Evolutionary conservation across 2,329 filamentous ascomycete species (phyloP).

Genomic region (Exophiala oligosperma): DNA sequence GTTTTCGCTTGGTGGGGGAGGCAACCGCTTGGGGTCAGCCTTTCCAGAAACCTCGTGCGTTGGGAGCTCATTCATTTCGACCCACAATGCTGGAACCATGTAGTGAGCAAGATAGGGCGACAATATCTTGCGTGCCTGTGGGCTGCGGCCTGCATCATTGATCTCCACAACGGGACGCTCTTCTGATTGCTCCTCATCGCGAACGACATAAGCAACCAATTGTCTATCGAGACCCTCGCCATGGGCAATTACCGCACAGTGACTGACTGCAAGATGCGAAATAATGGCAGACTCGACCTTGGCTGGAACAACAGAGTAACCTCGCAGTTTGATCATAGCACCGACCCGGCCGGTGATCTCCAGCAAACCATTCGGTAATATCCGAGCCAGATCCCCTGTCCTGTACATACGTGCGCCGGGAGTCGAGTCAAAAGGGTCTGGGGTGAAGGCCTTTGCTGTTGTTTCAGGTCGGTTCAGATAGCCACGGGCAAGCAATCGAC

Average conservation of each 20-base stretch:
- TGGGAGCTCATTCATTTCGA: slow-evolving; percentile 68
- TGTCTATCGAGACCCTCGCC: slow-evolving; percentile 75
- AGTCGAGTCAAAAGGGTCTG: slow-evolving; percentile 62
- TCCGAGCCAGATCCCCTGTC: slow-evolving; percentile 69
- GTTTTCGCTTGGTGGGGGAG: slow-evolving; percentile 60
- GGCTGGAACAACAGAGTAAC: slow-evolving; percentile 74
- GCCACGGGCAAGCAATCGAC: slow-evolving; percentile 69
- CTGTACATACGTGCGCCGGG: slow-evolving; percentile 69
- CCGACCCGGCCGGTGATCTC: slow-evolving; percentile 76
- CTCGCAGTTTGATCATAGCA: slow-evolving; percentile 78
- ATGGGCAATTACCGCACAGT: slow-evolving; percentile 71
- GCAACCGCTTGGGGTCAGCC: slow-evolving; percentile 70
- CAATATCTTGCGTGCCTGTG: slow-evolving; percentile 65
- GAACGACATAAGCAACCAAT: slow-evolving; percentile 74
- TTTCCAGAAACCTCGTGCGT: slow-evolving; percentile 80
- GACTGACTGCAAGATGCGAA: slow-evolving; percentile 67
- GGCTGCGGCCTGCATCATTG: slow-evolving; percentile 70
- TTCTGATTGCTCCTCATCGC: slow-evolving; percentile 59
- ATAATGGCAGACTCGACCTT: slow-evolving; percentile 74
- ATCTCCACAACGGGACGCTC: slow-evolving; percentile 65
- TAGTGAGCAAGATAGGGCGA: slow-evolving; percentile 72
- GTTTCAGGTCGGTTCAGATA: slow-evolving; percentile 80
- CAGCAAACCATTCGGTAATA: slow-evolving; percentile 66
- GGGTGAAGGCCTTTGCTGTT: slow-evolving; percentile 69
- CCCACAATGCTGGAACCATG: slow-evolving; percentile 80